Evolutionary conservation across 371 early-diverging fungal species (phyloP), one percentile per base, ranked within the genome.

Genomic region (Mortierella sp.): DNA sequence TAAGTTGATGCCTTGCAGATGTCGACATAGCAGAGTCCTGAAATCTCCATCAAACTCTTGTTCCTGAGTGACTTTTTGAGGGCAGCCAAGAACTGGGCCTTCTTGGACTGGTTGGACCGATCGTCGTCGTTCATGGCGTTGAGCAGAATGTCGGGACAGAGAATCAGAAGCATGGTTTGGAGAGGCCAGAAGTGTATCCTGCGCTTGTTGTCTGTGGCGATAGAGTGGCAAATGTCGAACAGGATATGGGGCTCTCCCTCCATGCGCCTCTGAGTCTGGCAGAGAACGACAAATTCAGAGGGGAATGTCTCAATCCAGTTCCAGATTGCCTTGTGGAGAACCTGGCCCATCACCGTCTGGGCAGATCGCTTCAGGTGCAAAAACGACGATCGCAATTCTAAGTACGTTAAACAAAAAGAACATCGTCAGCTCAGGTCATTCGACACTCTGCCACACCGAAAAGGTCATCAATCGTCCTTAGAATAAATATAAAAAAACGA

Each of bases 271-370:
- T 94, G 94, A n/a, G 82, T 88, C 56, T 93, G 91, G 77, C 93
- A 95, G 32, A 96, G 83, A 43, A 89, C 90, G 71, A 94, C 91
- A 84, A 96, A 96, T 75, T 97, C 96, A 16, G 90, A 83, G 0
- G 97, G 96, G 82, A 93, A 95, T 0, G 92, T 91, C 81, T 96
- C 96, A 60, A 97, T 96, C 96, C 96, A 97, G 80, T 95, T 96
- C 97, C 97, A 97, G 78, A 97, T 96, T 4, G 95, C 93, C 56
- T 93, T 92, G 65, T 95, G 91, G 54, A 96, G 88, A 14, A 93
- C 91, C 18, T 94, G 91, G 1, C 96, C 95, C 75, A 94, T 90
- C 11, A 93, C 89, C 12, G 93, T 82, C 76, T 95, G 96, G 0
- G 95, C 92, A 0, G 94, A 88, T 38, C 94, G 93, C 74, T 94